These are phyloP conservation scores for Coniochaeta ligniaria DNA, from an alignment of 2,329 filamentous ascomycete genomes.

Conservation along the genomic window DNA sequence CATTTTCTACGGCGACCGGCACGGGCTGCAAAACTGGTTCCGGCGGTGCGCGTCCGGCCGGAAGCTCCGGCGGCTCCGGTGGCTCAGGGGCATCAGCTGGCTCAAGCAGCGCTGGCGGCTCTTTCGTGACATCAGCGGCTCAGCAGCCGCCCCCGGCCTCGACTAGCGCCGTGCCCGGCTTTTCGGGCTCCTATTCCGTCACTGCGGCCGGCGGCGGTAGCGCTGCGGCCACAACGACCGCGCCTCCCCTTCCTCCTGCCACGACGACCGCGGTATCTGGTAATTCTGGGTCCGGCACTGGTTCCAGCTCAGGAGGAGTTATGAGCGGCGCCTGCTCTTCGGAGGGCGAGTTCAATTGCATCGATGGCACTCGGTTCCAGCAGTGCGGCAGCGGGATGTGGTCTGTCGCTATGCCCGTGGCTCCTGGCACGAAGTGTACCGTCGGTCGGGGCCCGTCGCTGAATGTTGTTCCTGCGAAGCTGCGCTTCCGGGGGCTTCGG, in stretches of 20 bases:
- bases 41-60: background rate
- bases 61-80: background rate
- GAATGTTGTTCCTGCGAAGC: conserved; percentile 11
- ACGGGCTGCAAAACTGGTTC: background rate
- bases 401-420: conserved; percentile 32
- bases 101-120: background rate
- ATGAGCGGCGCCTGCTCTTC: conserved; percentile 26
- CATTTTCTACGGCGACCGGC: background rate
- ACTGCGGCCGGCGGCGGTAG: background rate
- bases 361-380: conserved; percentile 40
- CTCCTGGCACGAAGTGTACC: conserved; percentile 37
- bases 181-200: background rate
- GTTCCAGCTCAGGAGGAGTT: conserved; percentile 23
- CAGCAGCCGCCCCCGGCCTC: background rate
- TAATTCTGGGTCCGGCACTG: conserved; percentile 14
- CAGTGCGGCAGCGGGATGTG: conserved; percentile 43
- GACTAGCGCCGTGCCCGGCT: background rate
- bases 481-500: background rate
- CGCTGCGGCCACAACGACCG: background rate
- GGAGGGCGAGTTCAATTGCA: conserved; percentile 45
- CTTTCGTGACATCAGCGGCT: background rate
- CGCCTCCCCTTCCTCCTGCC: conserved; percentile 10
- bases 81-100: background rate
- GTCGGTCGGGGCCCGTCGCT: conserved; percentile 21
- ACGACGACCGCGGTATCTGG: conserved; percentile 14